A percentile compares a stretch with the other conserved stretches of the same genome.
phyloP scores from a whole-genome alignment of 371 early-diverging fungal genomes.

The Gilbertella persicaria region DNA sequence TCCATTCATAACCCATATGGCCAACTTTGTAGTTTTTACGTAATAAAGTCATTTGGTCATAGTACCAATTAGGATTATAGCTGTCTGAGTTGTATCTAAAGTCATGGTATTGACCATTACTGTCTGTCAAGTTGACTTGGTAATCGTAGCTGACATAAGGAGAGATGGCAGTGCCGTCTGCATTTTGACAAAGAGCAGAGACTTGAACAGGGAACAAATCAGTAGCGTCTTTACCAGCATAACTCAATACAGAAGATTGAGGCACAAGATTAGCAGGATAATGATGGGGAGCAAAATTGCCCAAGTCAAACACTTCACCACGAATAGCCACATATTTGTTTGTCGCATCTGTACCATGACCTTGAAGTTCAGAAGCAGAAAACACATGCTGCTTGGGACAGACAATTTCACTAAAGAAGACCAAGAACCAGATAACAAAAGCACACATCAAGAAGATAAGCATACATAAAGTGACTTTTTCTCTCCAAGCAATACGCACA shows the following conservation, averaged over 20 bases:
- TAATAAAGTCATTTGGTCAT: conserved; percentile 40
- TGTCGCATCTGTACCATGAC: conserved; percentile 39
- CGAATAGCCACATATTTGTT: conserved; percentile 62
- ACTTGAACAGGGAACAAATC: conserved; percentile 78
- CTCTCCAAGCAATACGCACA: conserved; percentile 94
- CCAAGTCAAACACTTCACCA: conserved; percentile 76
- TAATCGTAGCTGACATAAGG: conserved; percentile 43
- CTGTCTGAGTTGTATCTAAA: conserved; percentile 39
- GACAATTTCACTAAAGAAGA: conserved; percentile 82
- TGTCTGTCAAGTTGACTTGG: conserved; percentile 40
- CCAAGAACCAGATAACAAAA: conserved; percentile 87
- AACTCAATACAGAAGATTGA: conserved; percentile 53
- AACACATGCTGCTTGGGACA: conserved; percentile 85
- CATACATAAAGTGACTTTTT: conserved; percentile 91
- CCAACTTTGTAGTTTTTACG: conserved; percentile 47
- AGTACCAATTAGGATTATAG: conserved; percentile 52
- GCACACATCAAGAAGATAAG: conserved; percentile 82
- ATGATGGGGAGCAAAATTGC: conserved; percentile 60
- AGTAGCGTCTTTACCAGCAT: conserved; percentile 69
- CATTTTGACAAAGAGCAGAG: conserved; percentile 49
- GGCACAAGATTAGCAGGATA: conserved; percentile 54
- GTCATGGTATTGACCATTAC: conserved; percentile 48
- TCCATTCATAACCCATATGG: conserved; percentile 39
- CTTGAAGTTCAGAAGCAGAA: conserved; percentile 58
- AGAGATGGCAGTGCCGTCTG: conserved; percentile 13